Base-by-base conservation (phyloP, 371 early-diverging fungal genomes). In the Sporodiniella umbellata region DNA sequence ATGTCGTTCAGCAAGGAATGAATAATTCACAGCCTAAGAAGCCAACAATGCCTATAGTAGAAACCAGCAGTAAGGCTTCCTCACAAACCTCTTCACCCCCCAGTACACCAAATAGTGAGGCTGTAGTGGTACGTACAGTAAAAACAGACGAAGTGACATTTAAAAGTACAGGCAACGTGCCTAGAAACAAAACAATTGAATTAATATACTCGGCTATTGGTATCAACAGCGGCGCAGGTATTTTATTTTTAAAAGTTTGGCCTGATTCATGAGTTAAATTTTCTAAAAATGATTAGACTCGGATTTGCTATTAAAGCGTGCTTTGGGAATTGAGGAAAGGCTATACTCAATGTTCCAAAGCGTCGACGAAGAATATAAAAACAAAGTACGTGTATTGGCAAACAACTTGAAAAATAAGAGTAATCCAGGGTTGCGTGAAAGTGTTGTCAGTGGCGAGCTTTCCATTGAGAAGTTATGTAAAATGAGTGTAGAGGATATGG, bases 401-500 rank as follows among this genome's bases (percentile, higher is more conserved):
- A 66, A 87, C 45, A 96, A 95, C 58, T 68, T 98, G 21, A 87
- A 87, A 46, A 88, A 88, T 64, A 87, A 87, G 60, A 79, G 68
- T 54, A 95, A 95, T 58, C 91, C 94, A 8, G 82, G 75, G 18
- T 74, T 96, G 55, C 79, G 92, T 45, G 79, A 79, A 35, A 72
- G 81, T 22, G 80, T 95, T 3, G 81, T 93, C 3, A 75, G 70
- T 48, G 93, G 93, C 1, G 75, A 81, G 8, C 62, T 95, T 17
- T 30, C 77, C 0, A 68, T 80, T 4, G 72, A 75, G 15, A 69
- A 73, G 10, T 78, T 98, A 53, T 91, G 90, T 48, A 79, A 73
- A 6, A 93, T 95, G 91, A 71, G 85, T 45, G 78, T 87, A 8
- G 85, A 86, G 38, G 93, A 94, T 28, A 88, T 95, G 92, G 90